Evolutionary conservation across 345 rosid species (phyloP), one percentile per base, ranked within the genome.

Genomic region (Bretschneidera sinensis): DNA sequence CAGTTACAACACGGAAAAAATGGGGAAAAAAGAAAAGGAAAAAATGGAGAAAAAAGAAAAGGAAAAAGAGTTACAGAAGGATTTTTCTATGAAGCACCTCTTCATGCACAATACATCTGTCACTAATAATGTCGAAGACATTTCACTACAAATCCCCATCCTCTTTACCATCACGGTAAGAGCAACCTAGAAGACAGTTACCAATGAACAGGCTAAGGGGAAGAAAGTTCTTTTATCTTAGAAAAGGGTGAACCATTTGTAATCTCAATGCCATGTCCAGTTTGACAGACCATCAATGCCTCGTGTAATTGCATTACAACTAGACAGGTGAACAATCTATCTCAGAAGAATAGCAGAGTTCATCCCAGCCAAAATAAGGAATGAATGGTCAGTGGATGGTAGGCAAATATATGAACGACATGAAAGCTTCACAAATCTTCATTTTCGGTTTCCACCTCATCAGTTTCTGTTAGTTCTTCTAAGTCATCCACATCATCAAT

Each of bases 401-500:
- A 31, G 4, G 35, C 4, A 31, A 31, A 4, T 34, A 5, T 43
- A 21, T 16, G n/a, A n/a, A n/a, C n/a, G 62, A 28, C 53, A 11
- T 24, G 43, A 45, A 57, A 57, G 17, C 25, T 24, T 64, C 69
- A 55, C 31, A 54, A 57, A 63, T 60, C 43, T 13, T 71, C 74
- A 64, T 66, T 63, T 11, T 66, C 55, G 4, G 64, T 50, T 18
- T 77, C 71, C 19, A 39, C 64, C 45, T 48, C 73, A 57, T 69
- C 66, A 25, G 45, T 75, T 34, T 81, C 87, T 2, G 34, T 71
- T 35, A 45, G 64, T 68, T 84, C 95, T 65, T 85, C 96, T 43
- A 62, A 24, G 50, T 87, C 94, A 66, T 89, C 97, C 61, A 67
- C 73, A 69, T 87, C 98, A 55, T 87, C 92, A 23, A 92, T 54